Conservation (phyloP, 805 yeast species). For the Yarrowia sp. region DNA sequence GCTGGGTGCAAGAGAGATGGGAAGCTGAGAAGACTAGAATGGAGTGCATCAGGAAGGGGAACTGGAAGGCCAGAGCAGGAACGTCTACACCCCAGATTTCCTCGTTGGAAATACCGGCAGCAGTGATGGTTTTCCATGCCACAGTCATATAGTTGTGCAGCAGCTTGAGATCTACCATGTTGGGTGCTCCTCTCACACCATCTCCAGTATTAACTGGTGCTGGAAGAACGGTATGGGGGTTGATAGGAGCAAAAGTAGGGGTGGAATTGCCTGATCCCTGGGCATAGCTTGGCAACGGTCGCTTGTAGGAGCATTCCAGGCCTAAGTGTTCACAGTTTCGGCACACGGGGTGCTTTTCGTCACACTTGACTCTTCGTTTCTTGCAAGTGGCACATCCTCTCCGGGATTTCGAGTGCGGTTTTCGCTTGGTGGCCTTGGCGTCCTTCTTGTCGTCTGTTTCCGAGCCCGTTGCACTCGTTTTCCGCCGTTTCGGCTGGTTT, state of each 20-base stretch:
- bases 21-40: constrained; percentile 91
- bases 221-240: constrained; percentile 21
- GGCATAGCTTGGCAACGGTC: constrained; percentile 22
- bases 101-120: constrained; percentile 86
- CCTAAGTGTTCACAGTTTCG: constrained; percentile 80
- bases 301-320: constrained; percentile 71
- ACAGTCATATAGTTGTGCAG: constrained; percentile 87
- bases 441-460: constrained; percentile 32
- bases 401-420: constrained; percentile 87
- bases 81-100: constrained; percentile 88
- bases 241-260: constrained; percentile 19
- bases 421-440: constrained; percentile 59
- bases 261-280: constrained; percentile 12
- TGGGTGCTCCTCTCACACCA: constrained; percentile 53
- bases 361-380: constrained; percentile 89
- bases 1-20: constrained; percentile 77
- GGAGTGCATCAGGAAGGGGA: constrained; percentile 92
- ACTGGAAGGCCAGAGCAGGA: constrained; percentile 84
- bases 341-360: constrained; percentile 82
- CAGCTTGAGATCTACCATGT: constrained; percentile 77
- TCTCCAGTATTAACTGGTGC: constrained; percentile 46
- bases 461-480: constrained; percentile 19
- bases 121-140: constrained; percentile 86
- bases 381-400: constrained; percentile 91
- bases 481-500: constrained; percentile 3